Percentiles rank a stretch among this genome's conserved stretches.
Evolutionary conservation across 2,329 filamentous ascomycete species (phyloP).

Genomic region (Ascochyta rabiei): DNA sequence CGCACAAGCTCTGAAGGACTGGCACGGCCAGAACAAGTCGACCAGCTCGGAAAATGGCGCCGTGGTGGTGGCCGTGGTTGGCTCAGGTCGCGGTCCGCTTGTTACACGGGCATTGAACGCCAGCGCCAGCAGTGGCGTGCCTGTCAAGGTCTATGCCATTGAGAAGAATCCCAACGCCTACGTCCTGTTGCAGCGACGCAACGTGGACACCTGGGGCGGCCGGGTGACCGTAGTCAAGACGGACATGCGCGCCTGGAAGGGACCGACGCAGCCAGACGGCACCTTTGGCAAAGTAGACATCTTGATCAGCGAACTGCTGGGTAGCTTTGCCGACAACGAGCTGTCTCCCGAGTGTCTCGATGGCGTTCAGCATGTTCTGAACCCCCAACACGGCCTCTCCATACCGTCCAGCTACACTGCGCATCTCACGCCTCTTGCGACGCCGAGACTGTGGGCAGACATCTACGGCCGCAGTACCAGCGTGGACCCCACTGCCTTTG

Average conservation of each 20-base stretch:
- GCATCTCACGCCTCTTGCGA: constrained; percentile 88
- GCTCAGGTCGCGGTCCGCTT: constrained; percentile 88
- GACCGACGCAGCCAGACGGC: constrained; percentile 65
- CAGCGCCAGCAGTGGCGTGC: constrained; percentile 74
- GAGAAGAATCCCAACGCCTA: constrained; percentile 99
- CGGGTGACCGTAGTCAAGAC: constrained; percentile 89
- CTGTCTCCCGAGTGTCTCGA: constrained; percentile 95
- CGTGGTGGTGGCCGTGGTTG: constrained; percentile 88
- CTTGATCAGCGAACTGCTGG: constrained; percentile 89
- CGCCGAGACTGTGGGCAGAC: constrained; percentile 84
- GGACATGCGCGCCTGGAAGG: constrained; percentile 96
- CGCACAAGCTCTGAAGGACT: constrained; percentile 79
- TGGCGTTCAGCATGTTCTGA: constrained; percentile 90
- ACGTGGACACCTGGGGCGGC: constrained; percentile 76
- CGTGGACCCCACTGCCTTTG: constrained; percentile 72
- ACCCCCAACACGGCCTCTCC: constrained; percentile 80
- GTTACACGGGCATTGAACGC: constrained; percentile 87
- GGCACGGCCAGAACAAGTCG: constrained; percentile 73
- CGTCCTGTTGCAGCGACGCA: constrained; percentile 87
- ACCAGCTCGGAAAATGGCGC: constrained; percentile 72
- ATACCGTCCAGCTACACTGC: constrained; percentile 94
- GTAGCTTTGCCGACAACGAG: constrained; percentile 96
- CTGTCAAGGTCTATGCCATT: constrained; percentile 86
- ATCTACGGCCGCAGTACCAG: constrained; percentile 67
- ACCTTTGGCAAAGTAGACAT: constrained; percentile 80